Evolutionary conservation across 306 rosid species (phyloP), one percentile per base, ranked within the genome.

Genomic region (Cucumis hystrix): DNA sequence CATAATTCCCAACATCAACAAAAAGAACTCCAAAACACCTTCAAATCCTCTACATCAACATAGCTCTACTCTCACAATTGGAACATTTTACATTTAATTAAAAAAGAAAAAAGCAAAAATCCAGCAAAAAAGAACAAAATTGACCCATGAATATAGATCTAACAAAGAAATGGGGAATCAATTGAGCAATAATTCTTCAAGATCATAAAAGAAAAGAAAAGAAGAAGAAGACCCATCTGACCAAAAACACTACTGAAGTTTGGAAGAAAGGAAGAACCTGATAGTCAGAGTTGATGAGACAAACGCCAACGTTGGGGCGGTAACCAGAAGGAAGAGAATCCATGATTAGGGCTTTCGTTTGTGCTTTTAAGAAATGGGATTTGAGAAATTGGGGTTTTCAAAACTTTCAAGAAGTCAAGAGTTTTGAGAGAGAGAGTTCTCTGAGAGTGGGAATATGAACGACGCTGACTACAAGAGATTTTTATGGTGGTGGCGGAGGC

Each of bases 301-400:
- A 95, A 80, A 95, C 95, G 58, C 98, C 98, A 58, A 95, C 96
- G 96, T 95, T 95, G 58, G 98, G 98, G 76, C 97, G 98, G 76
- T 95, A 95, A 70, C 98, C 98, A 79, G 85, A 79, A 12, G 98
- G 98, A 28, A 95, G 92, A 87, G 78, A 88, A 73, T 95, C 97
- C 98, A 95, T 63, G 21, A 3, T 57, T 20, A 2, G 9, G 66
- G 39, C 8, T 1, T 56, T 56, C 1, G 11, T 0, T 93, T 79
- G 80, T 16, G 35, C 82, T 52, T 15, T 52, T 52, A 52, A 43
- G 21, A 28, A 41, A 41, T 21, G 75, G 74, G 58, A 70, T 21
- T 70, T 45, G 43, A 45, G 55, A 7, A 23, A 18, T 21, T 61
- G 66, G 54, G 52, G 51, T 66, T 59, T 33, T 61, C 10, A 28